phyloP scores from a whole-genome alignment of 2,329 filamentous ascomycete genomes.

The Rhynchosporium graminicola region DNA sequence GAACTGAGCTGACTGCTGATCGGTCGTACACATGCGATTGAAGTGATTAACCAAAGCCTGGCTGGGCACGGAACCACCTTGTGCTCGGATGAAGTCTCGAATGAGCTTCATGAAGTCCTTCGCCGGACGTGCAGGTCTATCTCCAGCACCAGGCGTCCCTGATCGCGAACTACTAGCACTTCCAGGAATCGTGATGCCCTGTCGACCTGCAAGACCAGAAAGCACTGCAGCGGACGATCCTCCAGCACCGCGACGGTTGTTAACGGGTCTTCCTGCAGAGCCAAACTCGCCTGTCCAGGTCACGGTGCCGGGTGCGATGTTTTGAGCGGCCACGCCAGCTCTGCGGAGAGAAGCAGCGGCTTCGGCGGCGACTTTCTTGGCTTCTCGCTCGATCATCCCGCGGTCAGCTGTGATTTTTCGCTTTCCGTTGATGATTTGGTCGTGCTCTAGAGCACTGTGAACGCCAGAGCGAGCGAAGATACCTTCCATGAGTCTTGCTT shows the following conservation, averaged over 20 bases:
- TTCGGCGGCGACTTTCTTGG: slow-evolving; percentile 73
- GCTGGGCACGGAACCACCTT: slow-evolving; percentile 77
- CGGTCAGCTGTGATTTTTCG: slow-evolving; percentile 72
- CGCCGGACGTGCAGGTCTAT: slow-evolving; percentile 45
- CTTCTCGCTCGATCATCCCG: slow-evolving; percentile 78
- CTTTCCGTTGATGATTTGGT: slow-evolving; percentile 81
- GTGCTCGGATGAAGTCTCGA: slow-evolving; percentile 73
- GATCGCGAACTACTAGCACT: slow-evolving; percentile 50
- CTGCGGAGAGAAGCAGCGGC: slow-evolving; percentile 76
- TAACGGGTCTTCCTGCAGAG: slow-evolving; percentile 67
- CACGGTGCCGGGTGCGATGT: slow-evolving; percentile 77
- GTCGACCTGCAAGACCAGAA: slow-evolving; percentile 58
- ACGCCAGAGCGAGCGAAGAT: slow-evolving; percentile 86
- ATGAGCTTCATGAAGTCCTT: slow-evolving; percentile 73
- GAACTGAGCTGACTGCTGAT: slow-evolving; percentile 73
- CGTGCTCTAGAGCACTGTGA: slow-evolving; percentile 90
- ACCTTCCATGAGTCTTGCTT: slow-evolving; percentile 80
- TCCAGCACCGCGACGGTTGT: slow-evolving; percentile 49
- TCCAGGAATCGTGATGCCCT: slow-evolving; percentile 43
- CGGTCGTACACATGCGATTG: slow-evolving; percentile 72
- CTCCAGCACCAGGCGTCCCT: slow-evolving; percentile 45
- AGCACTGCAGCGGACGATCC: slow-evolving; percentile 57
- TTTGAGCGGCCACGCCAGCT: slow-evolving; percentile 70
- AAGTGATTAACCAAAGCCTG: slow-evolving; percentile 91
- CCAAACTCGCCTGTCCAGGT: slow-evolving; percentile 93